These are phyloP conservation scores for Entomortierella lignicola DNA, from an alignment of 192 early-diverging fungal genomes.

Conservation along the genomic window DNA sequence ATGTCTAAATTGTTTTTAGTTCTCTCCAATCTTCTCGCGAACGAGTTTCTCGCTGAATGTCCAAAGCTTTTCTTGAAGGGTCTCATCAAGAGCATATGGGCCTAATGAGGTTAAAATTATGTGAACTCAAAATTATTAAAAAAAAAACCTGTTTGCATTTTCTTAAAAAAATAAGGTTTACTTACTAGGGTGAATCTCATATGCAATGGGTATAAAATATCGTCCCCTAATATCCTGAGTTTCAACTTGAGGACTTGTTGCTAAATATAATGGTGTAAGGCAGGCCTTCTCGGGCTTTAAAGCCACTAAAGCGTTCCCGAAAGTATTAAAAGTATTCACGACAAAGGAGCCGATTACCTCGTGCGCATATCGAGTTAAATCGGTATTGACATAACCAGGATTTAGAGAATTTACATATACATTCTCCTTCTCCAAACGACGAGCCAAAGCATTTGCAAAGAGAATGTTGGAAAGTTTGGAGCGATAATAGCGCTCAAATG, in stretches of 20 bases:
- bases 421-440: constrained; percentile 21
- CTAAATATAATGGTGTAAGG: constrained; percentile 59
- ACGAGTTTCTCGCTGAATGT: constrained; percentile 8
- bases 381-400: constrained; percentile 53
- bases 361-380: constrained; percentile 8
- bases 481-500: constrained; percentile 47
- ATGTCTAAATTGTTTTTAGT: too few species aligned
- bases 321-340: too few species aligned
- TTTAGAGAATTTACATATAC: constrained; percentile 43
- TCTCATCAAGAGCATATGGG: constrained; percentile 3
- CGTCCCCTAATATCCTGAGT: constrained; percentile 46
- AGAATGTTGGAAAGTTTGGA: constrained; percentile 65
- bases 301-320: constrained; percentile 7
- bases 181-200: constrained; percentile 18
- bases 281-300: constrained; percentile 39
- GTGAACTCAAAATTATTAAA: neutral
- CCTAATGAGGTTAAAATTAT: neutral
- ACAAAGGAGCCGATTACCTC: constrained; percentile 6
- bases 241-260: constrained; percentile 64
- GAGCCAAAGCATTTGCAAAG: constrained; percentile 44
- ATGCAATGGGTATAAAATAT: constrained; percentile 32
- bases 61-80: constrained; percentile 21
- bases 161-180: neutral
- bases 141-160: neutral
- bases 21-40: constrained; percentile 6